Evolutionary conservation across 352 stramenopile genomes (phyloP), one percentile per base, ranked within the genome.

Genomic region (Globisporangium apiculatum): DNA sequence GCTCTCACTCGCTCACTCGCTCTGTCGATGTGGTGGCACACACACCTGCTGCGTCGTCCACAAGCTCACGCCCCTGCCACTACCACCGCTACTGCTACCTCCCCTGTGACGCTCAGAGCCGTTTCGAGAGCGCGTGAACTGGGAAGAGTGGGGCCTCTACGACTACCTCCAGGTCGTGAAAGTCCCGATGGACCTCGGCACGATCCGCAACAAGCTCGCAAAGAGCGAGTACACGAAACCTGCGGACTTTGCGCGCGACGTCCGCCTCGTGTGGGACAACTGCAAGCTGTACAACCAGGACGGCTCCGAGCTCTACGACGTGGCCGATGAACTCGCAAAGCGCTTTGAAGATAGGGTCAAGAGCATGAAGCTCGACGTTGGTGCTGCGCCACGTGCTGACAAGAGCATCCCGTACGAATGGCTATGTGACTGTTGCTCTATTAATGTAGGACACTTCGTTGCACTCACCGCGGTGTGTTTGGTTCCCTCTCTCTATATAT

Each of bases 81-180:
- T 17, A 10, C 17, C 14, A 14, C 24, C 9, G 3, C 18, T 45
- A 15, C 35, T 45, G 36, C 48, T 42, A 10, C 4, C 3, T 38
- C 24, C 10, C 14, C 45, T 7, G 1, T 1, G 0, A 15, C 47
- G 12, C 36, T 55, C 24, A 91, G 84, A 92, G 59, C 75, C 84
- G 1, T 94, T 94, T 58, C 83, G 74, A 24, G 82, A 94, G 72
- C 84, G 84, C 60, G 84, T 94, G 55, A 94, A 94, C 69, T 94
- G 84, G 84, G 84, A 94, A 60, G 84, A 94, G 60, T 94, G 82
- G 83, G 83, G 81, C 8, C 75, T 97, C 12, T 87, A 91, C 53
- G 89, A 97, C 75, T 97, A 97, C 72, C 66, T 94, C 43, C 74
- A 94, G 61, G 75, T 96, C 51, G 83, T 97, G 41, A 97, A 97